Evolutionary conservation across 495 filamentous ascomycete species (phyloP).

Genomic region (Penicillium antarcticum): DNA sequence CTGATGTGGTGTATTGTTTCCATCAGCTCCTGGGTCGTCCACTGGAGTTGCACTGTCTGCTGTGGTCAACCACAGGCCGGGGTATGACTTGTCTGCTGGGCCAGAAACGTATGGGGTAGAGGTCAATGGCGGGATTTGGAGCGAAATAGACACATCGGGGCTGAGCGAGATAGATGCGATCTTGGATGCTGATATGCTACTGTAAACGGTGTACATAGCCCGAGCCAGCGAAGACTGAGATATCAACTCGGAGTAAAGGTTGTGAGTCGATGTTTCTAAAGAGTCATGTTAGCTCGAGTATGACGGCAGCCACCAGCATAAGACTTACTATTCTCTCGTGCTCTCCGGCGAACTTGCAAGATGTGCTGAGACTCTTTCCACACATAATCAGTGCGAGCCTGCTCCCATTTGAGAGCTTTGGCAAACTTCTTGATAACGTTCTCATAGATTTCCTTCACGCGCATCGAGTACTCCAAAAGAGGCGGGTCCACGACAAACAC

Average conservation of each 20-base stretch:
- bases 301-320: background rate
- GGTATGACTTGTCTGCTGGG: slow-evolving; percentile 59
- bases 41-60: slow-evolving; percentile 66
- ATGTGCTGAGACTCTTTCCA: slow-evolving; percentile 83
- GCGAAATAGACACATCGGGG: slow-evolving; percentile 61
- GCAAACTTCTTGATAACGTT: slow-evolving; percentile 87
- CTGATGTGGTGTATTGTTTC: slow-evolving; percentile 46
- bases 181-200: slow-evolving; percentile 73
- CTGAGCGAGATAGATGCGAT: slow-evolving; percentile 71
- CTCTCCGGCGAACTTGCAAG: slow-evolving; percentile 71
- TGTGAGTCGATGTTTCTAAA: slow-evolving; percentile 36
- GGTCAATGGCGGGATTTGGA: slow-evolving; percentile 81
- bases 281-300: background rate
- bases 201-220: slow-evolving; percentile 77
- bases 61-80: slow-evolving; percentile 81
- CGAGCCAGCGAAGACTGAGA: slow-evolving; percentile 74
- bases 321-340: slow-evolving; percentile 65
- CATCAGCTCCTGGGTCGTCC: slow-evolving; percentile 59
- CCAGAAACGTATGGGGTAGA: slow-evolving; percentile 71
- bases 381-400: slow-evolving; percentile 82
- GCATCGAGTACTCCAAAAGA: slow-evolving; percentile 67
- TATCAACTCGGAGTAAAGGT: slow-evolving; percentile 59
- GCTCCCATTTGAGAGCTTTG: slow-evolving; percentile 85
- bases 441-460: slow-evolving; percentile 77
- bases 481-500: slow-evolving; percentile 86